Conservation (phyloP, 805 yeast species). For the Ogataea methanolica region DNA sequence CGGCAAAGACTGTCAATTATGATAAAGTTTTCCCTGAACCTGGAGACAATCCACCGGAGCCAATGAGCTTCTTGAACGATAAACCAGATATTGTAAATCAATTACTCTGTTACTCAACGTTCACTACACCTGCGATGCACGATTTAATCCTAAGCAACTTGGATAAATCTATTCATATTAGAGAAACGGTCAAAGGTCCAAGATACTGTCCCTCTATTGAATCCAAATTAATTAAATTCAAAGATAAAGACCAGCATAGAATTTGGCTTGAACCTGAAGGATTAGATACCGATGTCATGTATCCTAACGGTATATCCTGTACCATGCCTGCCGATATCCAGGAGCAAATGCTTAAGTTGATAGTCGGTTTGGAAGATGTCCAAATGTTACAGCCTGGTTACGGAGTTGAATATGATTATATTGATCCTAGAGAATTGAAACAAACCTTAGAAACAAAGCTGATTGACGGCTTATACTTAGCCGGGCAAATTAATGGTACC, state of each 20-base stretch:
- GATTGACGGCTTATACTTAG: slow-evolving; percentile 74
- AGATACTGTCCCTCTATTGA: slow-evolving; percentile 97
- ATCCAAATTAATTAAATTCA: slow-evolving; percentile 76
- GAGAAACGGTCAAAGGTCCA: slow-evolving; percentile 95
- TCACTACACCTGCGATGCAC: slow-evolving; percentile 74
- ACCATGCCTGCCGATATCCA: slow-evolving; percentile 97
- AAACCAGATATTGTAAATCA: slow-evolving; percentile 57
- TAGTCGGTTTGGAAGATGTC: slow-evolving; percentile 86
- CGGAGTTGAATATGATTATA: slow-evolving; percentile 98
- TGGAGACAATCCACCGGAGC: slow-evolving; percentile 81
- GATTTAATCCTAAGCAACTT: slow-evolving; percentile 63
- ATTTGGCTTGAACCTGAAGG: slow-evolving; percentile 99
- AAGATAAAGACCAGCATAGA: slow-evolving; percentile 69
- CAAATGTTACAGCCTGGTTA: slow-evolving; percentile 93
- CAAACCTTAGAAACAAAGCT: slow-evolving; percentile 77
- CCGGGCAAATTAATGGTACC: slow-evolving; percentile 98
- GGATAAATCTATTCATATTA: slow-evolving; percentile 80
- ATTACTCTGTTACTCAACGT: slow-evolving; percentile 69
- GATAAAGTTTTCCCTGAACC: slow-evolving; percentile 57
- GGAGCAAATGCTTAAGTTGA: slow-evolving; percentile 61
- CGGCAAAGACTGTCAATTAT: slow-evolving; percentile 67
- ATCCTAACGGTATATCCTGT: slow-evolving; percentile 94
- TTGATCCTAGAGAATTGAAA: slow-evolving; percentile 85
- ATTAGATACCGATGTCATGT: slow-evolving; percentile 74
- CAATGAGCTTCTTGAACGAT: slow-evolving; percentile 84